Evolutionary conservation across 78 protist species (phyloP), one percentile per base, ranked within the genome.

Genomic region (Planoprotostelium fungivorum): DNA sequence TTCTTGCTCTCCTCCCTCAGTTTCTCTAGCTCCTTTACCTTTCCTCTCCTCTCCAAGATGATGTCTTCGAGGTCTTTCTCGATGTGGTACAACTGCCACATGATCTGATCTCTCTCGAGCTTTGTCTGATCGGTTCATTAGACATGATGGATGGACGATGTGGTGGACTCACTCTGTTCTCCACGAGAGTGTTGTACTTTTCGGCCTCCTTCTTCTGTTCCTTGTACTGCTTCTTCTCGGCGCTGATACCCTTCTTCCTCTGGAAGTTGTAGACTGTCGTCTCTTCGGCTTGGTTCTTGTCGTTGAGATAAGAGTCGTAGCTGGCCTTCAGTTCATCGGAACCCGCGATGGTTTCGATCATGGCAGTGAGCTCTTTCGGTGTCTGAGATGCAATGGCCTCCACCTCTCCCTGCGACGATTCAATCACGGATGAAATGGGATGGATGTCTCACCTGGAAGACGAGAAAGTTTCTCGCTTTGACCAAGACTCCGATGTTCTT

Each of bases 201-300:
- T 96, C 95, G 0, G 97, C 99, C 94, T 97, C 98, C n/a, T 93
- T 88, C 90, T 94, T 93, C 84, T 97, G 98, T 51, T 86, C 91
- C 29, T 94, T 87, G 90, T 88, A 90, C 91, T 94, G 95, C 34
- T 93, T 87, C 87, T 93, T 88, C 92, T 97, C 99, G 28, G 85
- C 34, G 10, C n/a, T 38, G 28, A 97, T 84, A 0, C 95, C 90
- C 91, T 94, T 94, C 87, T 86, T 86, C 86, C 88, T 86, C 73
- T 39, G 34, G 90, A 84, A 89, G 29, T 87, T 51, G 36, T 35
- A 29, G 34, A 90, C 34, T 0, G 88, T 91, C 1, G n/a, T 90
- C 10, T 92, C 97, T 39, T 91, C 93, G 37, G 95, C 90, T 29
- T 29, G 73, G 0, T 90, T 86, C 38, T 89, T 93, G 35, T 34